A percentile compares a stretch with the other conserved stretches of the same genome.
phyloP scores from a whole-genome alignment of 73 alveolate genomes.

The Blepharisma japonicum region DNA sequence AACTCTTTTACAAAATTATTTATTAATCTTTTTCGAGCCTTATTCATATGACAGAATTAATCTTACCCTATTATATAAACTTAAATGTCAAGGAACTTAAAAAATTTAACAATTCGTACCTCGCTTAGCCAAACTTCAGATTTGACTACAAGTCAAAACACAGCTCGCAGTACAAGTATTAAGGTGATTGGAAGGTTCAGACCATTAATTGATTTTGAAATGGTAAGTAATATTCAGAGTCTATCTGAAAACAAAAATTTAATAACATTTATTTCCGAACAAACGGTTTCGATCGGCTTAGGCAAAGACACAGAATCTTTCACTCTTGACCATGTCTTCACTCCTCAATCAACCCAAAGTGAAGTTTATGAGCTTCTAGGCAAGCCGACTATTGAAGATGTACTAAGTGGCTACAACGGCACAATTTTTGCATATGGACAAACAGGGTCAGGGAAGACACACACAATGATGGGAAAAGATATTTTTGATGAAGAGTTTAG shows the following conservation, averaged over 20 bases:
- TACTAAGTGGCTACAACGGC: slow-evolving; percentile 92
- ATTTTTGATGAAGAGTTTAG: slow-evolving; percentile 49
- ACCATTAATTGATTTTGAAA: slow-evolving; percentile 13
- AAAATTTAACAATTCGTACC: too few species aligned
- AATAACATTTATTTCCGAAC: neutral
- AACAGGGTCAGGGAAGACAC: slow-evolving; percentile 97
- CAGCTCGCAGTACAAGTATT: neutral
- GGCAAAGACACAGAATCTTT: slow-evolving; percentile 23
- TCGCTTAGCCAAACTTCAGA: too few species aligned
- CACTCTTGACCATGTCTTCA: slow-evolving; percentile 50
- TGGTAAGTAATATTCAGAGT: neutral
- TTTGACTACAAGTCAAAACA: neutral
- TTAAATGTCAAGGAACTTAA: too few species aligned
- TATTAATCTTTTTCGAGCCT: too few species aligned
- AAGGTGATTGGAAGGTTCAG: slow-evolving; percentile 6
- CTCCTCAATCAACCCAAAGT: slow-evolving; percentile 42
- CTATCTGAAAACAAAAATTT: neutral
- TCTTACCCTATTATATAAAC: too few species aligned
- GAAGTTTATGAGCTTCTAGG: slow-evolving; percentile 52
- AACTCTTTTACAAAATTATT: too few species aligned
- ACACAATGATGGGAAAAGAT: slow-evolving; percentile 95
- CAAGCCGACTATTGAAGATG: slow-evolving; percentile 52
- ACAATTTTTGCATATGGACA: slow-evolving; percentile 96
- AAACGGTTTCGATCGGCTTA: slow-evolving; percentile 17
- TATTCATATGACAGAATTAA: too few species aligned